These are phyloP conservation scores for Fragilariopsis cylindrus DNA, from an alignment of 108 stramenopile genomes.

Conservation along the genomic window DNA sequence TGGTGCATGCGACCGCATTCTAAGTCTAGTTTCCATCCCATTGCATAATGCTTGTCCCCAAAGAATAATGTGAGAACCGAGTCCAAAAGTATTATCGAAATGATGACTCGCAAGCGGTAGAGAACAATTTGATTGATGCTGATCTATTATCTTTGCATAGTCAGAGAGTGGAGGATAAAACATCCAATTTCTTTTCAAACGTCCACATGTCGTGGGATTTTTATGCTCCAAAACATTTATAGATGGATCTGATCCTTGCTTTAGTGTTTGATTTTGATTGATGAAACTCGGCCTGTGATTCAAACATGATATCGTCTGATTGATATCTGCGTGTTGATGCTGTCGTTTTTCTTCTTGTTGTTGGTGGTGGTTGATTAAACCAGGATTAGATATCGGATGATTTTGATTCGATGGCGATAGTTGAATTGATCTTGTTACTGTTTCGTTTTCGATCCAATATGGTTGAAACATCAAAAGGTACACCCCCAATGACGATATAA, in stretches of 20 bases:
- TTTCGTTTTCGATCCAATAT: too few species aligned
- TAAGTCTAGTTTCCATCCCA: constrained; percentile 32
- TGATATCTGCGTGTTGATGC: too few species aligned
- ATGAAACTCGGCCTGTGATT: not conserved
- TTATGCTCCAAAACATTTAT: not conserved
- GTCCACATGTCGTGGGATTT: constrained; percentile 18
- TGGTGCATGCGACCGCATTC: constrained; percentile 12
- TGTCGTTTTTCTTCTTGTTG: too few species aligned
- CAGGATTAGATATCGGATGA: too few species aligned
- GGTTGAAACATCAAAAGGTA: too few species aligned
- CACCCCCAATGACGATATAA: too few species aligned
- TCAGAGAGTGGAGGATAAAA: constrained; percentile 33
- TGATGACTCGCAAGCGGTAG: constrained; percentile 28
- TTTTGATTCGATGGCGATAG: too few species aligned
- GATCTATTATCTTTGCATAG: constrained; percentile 24
- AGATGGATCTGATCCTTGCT: constrained; percentile 13
- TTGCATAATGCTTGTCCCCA: constrained; percentile 61
- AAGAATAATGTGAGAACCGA: constrained; percentile 48
- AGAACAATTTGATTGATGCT: constrained; percentile 37
- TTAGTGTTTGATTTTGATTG: not conserved
- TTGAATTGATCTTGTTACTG: too few species aligned
- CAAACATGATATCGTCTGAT: not conserved
- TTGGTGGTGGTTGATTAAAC: too few species aligned
- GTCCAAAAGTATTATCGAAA: constrained; percentile 43
- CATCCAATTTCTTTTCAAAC: constrained; percentile 25